Evolutionary conservation across 768 basidiomycete species (phyloP), one percentile per base, ranked within the genome.

Genomic region (Neoboletus subvelutipes): DNA sequence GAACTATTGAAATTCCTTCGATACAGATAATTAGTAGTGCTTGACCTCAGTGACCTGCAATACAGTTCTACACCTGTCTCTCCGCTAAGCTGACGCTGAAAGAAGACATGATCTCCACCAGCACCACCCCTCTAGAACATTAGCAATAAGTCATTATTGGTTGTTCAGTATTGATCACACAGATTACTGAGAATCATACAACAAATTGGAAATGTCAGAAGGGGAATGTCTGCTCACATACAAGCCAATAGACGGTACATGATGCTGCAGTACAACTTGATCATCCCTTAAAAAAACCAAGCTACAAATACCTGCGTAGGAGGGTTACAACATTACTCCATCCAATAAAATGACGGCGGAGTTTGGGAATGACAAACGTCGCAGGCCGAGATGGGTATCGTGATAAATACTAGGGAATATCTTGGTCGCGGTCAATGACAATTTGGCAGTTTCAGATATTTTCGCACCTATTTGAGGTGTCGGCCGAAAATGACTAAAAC

Each of bases 341-440:
- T 57, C 52, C 45, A 47, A 52, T 26, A 42, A 49, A 53, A 46
- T 39, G 34, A 28, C 11, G 20, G 45, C 1, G 20, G 43, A 53
- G n/a, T 45, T 22, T 34, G n/a, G 24, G 24, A 48, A 42, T 47
- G 47, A 24, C 29, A 55, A 29, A 45, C 33, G 55, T 42, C 43
- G 28, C 52, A 55, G 46, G 24, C 43, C 57, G 34, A 40, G 24
- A 46, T 22, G 63, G 66, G 68, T 63, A 70, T 66, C 59, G 31
- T 15, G n/a, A 47, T 36, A 47, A 48, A 54, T 57, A 62, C 45
- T 57, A 28, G 29, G 56, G 13, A 24, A 37, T 24, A 18, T 57
- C 52, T 49, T 15, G 13, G 28, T 34, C 22, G 29, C 33, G 12
- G 45, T 60, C 29, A 57, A 45, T 11, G 33, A 41, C 18, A 15